phyloP scores from a whole-genome alignment of 2,329 filamentous ascomycete species.

The Trichoderma guizhouense region DNA sequence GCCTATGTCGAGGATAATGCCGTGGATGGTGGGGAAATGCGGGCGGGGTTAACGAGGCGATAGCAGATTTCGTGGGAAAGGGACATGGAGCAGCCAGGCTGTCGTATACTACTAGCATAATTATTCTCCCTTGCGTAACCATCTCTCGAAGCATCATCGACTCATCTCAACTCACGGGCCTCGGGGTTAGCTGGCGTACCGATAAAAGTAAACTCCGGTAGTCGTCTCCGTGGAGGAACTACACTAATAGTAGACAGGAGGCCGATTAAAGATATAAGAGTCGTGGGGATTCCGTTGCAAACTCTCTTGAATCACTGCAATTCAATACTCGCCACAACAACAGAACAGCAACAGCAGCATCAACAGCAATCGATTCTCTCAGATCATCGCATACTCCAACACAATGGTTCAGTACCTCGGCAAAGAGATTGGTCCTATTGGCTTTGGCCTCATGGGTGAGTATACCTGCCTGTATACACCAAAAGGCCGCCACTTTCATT shows the following conservation, averaged over 20 bases:
- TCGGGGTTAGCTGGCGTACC: neutral
- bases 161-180: neutral
- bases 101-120: neutral
- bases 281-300: neutral
- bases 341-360: too few relatives aligned
- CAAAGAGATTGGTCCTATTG: conserved; percentile 47
- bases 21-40: neutral
- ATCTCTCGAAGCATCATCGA: neutral
- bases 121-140: neutral
- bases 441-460: conserved; percentile 55
- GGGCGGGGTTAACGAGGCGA: conserved; percentile 2
- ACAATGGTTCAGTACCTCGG: conserved; percentile 33
- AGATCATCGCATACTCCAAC: neutral
- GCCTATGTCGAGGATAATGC: neutral
- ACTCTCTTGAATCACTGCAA: neutral
- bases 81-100: neutral
- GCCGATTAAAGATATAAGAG: neutral
- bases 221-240: neutral
- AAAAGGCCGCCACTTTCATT: neutral
- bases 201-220: neutral
- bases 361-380: neutral
- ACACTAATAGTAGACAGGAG: neutral
- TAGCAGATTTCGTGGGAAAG: neutral
- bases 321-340: neutral
- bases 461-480: neutral